phyloP scores from a whole-genome alignment of 2,329 filamentous ascomycete genomes.

The Alternaria rosae region DNA sequence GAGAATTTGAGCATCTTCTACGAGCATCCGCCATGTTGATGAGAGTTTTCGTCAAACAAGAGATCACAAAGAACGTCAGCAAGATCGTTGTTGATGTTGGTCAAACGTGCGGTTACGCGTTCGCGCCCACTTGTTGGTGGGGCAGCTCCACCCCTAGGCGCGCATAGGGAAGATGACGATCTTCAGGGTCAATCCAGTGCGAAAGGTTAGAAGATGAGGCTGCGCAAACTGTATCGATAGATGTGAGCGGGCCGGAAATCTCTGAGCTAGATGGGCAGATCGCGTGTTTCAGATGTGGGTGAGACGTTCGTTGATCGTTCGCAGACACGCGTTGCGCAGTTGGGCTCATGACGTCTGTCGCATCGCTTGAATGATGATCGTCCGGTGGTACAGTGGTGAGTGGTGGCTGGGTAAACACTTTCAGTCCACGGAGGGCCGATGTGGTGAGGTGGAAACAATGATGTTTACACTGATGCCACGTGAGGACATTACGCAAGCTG shows the following conservation, averaged over 20 bases:
- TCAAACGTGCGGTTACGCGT: background rate
- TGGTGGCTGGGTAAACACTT: background rate
- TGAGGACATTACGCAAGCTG: slow-evolving; percentile 4
- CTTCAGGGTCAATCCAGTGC: slow-evolving; percentile 14
- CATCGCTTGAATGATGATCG: background rate
- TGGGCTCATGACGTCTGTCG: background rate
- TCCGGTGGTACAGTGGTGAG: slow-evolving; percentile 1
- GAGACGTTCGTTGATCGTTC: slow-evolving; percentile 4
- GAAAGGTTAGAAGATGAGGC: background rate
- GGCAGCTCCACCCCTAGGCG: background rate
- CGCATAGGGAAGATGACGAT: slow-evolving; percentile 13
- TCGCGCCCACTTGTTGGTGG: slow-evolving; percentile 1
- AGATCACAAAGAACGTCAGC: background rate
- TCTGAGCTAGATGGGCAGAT: slow-evolving; percentile 1
- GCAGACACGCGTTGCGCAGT: slow-evolving; percentile 9
- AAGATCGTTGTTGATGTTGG: background rate
- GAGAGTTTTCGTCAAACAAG: background rate
- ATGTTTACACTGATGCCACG: slow-evolving; percentile 1
- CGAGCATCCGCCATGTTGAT: background rate
- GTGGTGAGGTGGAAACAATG: background rate
- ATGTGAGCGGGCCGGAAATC: slow-evolving; percentile 1
- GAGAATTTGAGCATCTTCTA: background rate
- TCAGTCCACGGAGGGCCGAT: background rate
- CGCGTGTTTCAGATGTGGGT: slow-evolving; percentile 15
- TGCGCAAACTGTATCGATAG: background rate